Evolutionary conservation across 208 protist species (phyloP), one percentile per base, ranked within the genome.

Genomic region (Trypanosoma avium): DNA sequence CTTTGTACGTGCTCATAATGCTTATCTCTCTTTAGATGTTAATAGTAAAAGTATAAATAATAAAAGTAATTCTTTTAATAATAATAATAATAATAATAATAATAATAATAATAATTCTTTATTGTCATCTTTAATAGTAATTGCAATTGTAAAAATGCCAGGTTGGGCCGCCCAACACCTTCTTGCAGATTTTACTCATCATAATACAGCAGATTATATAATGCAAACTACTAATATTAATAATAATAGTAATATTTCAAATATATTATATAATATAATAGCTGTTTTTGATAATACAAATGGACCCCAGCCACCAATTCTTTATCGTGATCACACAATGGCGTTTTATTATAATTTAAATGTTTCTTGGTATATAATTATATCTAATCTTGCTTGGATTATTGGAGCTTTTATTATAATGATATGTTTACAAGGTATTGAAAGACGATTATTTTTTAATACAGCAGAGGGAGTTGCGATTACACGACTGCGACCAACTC

Each of bases 161-260:
- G 77, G 77, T 12, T 79, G 72, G 77, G 56, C 62, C 8, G 77
- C 77, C 5, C 77, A 78, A 55, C 61, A 66, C 13, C 26, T 82
- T 15, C 30, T 74, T 7, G 43, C 58, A 29, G 52, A 77, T 53
- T 36, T 54, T 4, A n/a, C 13, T 32, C 19, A 62, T n/a, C 36
- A 69, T 17, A 49, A 29, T 33, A 47, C 26, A 4, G 29, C 7
- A 0, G 43, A 29, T 8, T 63, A 69, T 49, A n/a, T n/a, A n/a
- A n/a, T n/a, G n/a, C n/a, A n/a, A n/a, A n/a, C n/a, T n/a, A 29
- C 13, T n/a, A 49, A 64, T 2, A 13, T 3, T 3, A 71, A 58
- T 21, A 56, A 32, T 43, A 13, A 40, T 12, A 38, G 47, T 19
- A 49, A 56, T 30, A 24, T 36, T 2, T 15, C 2, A 9, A 59